These are phyloP conservation scores for Sphaerulina musiva DNA, from an alignment of 2,329 filamentous ascomycete species.

Conservation along the genomic window DNA sequence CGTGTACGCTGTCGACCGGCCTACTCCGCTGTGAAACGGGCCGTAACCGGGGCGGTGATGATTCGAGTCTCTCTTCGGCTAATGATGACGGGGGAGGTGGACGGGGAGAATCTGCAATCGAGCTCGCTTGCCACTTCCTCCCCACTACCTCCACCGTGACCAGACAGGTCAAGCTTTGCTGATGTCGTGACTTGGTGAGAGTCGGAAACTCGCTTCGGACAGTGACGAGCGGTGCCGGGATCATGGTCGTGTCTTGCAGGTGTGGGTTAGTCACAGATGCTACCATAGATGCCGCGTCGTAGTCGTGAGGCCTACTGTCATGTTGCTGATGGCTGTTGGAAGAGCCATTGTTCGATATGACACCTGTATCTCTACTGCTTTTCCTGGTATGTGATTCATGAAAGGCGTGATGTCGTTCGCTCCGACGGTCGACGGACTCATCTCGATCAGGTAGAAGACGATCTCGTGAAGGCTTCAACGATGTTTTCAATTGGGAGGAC, in stretches of 20 bases:
- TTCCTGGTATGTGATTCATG: conserved; percentile 59
- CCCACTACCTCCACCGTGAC: conserved; percentile 91
- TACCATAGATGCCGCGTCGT: conserved; percentile 95
- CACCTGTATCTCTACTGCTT: conserved; percentile 69
- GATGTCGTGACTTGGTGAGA: conserved; percentile 81
- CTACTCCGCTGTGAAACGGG: conserved; percentile 39
- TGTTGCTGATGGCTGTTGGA: conserved; percentile 62
- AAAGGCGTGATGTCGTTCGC: conserved; percentile 29
- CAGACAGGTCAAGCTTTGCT: conserved; percentile 89
- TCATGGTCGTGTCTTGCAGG: conserved; percentile 67
- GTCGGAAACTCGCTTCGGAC: conserved; percentile 96
- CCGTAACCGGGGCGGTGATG: conserved; percentile 39
- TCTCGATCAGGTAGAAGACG: conserved; percentile 25
- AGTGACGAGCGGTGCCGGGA: conserved; percentile 84
- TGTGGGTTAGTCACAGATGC: conserved; percentile 71
- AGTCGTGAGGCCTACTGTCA: conserved; percentile 72
- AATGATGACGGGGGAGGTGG: conserved; percentile 42
- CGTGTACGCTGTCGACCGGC: conserved; percentile 53
- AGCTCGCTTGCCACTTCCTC: conserved; percentile 80
- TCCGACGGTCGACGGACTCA: conserved; percentile 10
- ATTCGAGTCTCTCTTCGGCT: conserved; percentile 50
- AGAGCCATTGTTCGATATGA: conserved; percentile 71
- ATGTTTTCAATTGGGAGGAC: conserved; percentile 10
- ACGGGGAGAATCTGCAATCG: conserved; percentile 61
- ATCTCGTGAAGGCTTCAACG: conserved; percentile 19